These are phyloP conservation scores for Candida chilensis DNA, from an alignment of 805 yeast genomes.

Conservation along the genomic window DNA sequence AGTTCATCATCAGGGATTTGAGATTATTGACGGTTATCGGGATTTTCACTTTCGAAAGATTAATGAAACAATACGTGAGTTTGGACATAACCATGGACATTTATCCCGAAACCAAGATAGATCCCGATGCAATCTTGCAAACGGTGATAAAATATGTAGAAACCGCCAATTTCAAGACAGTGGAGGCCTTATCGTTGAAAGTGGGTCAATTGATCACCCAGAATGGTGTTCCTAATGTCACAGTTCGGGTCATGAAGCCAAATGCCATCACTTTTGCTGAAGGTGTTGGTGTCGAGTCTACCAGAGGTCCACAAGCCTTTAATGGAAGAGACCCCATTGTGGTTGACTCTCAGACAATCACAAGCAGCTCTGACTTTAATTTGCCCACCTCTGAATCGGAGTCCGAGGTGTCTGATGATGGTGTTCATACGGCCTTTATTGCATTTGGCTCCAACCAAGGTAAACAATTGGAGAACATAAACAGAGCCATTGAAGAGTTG, in stretches of 20 bases:
- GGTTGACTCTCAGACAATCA: conserved; percentile 2
- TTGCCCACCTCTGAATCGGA: conserved; percentile 16
- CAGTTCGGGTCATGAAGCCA: conserved; percentile 74
- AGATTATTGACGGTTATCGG: conserved; percentile 77
- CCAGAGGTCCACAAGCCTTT: conserved; percentile 35
- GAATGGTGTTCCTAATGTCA: conserved; percentile 27
- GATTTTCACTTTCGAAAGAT: conserved; percentile 83
- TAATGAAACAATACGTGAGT: conserved; percentile 67
- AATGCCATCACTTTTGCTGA: conserved; percentile 81
- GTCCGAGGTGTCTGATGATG: conserved; percentile 1
- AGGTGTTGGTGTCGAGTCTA: conserved; percentile 82
- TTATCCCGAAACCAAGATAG: conserved; percentile 11
- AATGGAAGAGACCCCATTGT: conserved; percentile 11
- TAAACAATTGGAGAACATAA: conserved; percentile 53
- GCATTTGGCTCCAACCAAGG: conserved; percentile 93
- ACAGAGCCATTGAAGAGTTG: conserved; percentile 41
- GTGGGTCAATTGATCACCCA: conserved; percentile 53
- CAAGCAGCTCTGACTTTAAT: conserved; percentile 15
- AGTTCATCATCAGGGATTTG: conserved; percentile 36
- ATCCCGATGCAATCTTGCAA: conserved; percentile 34
- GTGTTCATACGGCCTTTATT: conserved; percentile 49
- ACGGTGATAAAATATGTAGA: conserved; percentile 57
- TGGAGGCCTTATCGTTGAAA: conserved; percentile 79
- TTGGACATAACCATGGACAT: conserved; percentile 44
- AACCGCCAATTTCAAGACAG: conserved; percentile 76